Base-by-base conservation (phyloP, 2,329 filamentous ascomycete species). In the Lasiodiplodia theobromae region DNA sequence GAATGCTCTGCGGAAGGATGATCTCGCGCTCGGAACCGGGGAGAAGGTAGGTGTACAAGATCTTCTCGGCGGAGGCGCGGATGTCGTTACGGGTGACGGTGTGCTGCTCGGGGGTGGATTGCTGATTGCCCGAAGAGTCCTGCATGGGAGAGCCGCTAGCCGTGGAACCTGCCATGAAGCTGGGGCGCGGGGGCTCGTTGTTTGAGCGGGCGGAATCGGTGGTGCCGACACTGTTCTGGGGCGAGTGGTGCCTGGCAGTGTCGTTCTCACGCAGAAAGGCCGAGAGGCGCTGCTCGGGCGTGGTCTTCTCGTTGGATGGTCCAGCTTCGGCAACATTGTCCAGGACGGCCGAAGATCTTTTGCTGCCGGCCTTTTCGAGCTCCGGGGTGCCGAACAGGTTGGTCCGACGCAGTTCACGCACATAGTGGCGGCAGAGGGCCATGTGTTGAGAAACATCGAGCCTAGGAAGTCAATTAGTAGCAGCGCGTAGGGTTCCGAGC, bases 391-490 rank as follows among this genome's bases (percentile, higher is more conserved):
- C 92, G 69, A 98, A 88, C 62, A 99, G 89, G 70, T 98, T 94
- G 28, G 95, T 98, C 72, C 96, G 88, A 73, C 96, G 92, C 67
- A 99, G 87, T 81, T 97, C 94, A 76, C 96, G 93, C 23, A 99
- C 96, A 83, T 97, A 99, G 81, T 98, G 94, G 62, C 96, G 92
- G 79, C 93, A 99, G 68, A 99, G 87, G 25, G 95, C 97, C 91
- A 98, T 97, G 82, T 99, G 96, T 79, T 99, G 96, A 18, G 96
- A 95, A 70, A 99, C 96, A 89, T 99, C 96, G 74, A 99, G 93
- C 96, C 95, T 98, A 75, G 34, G 14, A 12, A 25, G 16, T n/a
- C 51, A 65, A 67, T 79, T 72, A 80, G 77, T 47, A 14, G 18
- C 57, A 25, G n/a, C 25, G 23, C 21, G 21, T 47, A 56, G 18